A percentile compares a stretch with the other conserved stretches of the same genome.
Evolutionary conservation across 1,139 yeast genomes (phyloP).

Genomic region (Candida albicans): DNA sequence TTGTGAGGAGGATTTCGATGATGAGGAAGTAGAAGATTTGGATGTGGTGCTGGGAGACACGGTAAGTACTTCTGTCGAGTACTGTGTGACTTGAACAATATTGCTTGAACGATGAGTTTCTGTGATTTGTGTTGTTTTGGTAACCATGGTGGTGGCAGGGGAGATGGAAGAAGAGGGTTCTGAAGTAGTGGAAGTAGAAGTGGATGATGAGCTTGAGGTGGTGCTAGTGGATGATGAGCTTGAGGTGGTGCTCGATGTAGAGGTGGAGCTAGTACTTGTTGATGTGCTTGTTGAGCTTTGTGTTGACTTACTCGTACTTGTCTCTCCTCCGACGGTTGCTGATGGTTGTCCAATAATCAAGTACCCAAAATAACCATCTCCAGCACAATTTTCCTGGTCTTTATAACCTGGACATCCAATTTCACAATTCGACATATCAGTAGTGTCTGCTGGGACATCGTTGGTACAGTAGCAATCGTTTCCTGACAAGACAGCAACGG

Average conservation of each 20-base stretch:
- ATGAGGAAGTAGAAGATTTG: conserved; percentile 12
- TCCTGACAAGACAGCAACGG: conserved; percentile 56
- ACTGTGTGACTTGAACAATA: conserved; percentile 12
- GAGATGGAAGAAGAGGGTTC: conserved; percentile 2
- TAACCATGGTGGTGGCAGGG: conserved; percentile 14
- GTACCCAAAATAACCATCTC: conserved; percentile 35
- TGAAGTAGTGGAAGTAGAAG: conserved; percentile 3
- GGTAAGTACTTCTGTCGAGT: conserved; percentile 7
- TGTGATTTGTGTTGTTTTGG: conserved; percentile 17
- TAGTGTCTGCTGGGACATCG: conserved; percentile 43
- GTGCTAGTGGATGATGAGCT: conserved; percentile 3
- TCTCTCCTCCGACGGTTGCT: conserved; percentile 17
- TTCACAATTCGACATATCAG: conserved; percentile 38
- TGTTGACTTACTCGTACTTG: background rate
- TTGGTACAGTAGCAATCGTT: conserved; percentile 64
- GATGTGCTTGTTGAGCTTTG: conserved; percentile 2
- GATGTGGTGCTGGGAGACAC: conserved; percentile 19
- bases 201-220: conserved; percentile 4
- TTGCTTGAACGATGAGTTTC: conserved; percentile 12
- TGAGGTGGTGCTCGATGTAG: background rate
- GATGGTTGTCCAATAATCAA: conserved; percentile 28
- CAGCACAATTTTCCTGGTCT: conserved; percentile 34
- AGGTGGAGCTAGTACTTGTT: conserved; percentile 9
- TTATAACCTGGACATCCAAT: conserved; percentile 51
- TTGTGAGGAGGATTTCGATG: conserved; percentile 1